Base-by-base conservation (phyloP, 768 basidiomycete species). In the Gelatoporia subvermispora region DNA sequence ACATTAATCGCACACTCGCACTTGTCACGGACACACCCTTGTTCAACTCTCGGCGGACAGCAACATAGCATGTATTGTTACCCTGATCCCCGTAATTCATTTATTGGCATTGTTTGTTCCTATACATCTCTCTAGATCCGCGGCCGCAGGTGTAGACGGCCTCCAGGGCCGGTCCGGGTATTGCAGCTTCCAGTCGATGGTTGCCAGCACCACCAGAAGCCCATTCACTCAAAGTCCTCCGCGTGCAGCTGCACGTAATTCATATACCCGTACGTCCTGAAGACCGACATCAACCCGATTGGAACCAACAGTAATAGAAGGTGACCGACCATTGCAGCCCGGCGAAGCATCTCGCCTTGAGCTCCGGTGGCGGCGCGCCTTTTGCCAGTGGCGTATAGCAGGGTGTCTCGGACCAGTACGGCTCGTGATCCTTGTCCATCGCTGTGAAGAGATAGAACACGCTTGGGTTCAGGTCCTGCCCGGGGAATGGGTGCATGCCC, bases 401-500 rank as follows among this genome's bases (percentile, higher is more conserved):
- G 8, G 71, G 71, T 10, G 63, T 64, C 3, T 68, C 60, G 11
- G 71, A 70, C 67, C 73, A 74, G 48, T 70, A 63, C 0, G 75
- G 69, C 43, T 62, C 57, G 35, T 66, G 61, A 2, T 53, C 55
- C 16, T 68, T 53, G 31, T 60, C 56, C 17, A 53, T 48, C 0
- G 74, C 70, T 0, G 75, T 76, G 45, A 74, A 68, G 23, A 75
- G 60, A 43, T 75, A 77, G 48, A 70, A 60, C 34, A 75, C 63
- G 5, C 62, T 39, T 64, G 63, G 35, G n/a, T 8, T 38, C n/a
- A 20, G 15, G 37, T n/a, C 20, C 15, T n/a, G 17, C 3, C 31
- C 36, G n/a, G 43, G 43, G 17, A 18, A 36, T 1, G 23, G 20
- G 38, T 40, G 45, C 4, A 16, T 35, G 44, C 16, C 41, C 46